Conservation (phyloP, 306 rosid genomes). For the Acmispon strigosus region DNA sequence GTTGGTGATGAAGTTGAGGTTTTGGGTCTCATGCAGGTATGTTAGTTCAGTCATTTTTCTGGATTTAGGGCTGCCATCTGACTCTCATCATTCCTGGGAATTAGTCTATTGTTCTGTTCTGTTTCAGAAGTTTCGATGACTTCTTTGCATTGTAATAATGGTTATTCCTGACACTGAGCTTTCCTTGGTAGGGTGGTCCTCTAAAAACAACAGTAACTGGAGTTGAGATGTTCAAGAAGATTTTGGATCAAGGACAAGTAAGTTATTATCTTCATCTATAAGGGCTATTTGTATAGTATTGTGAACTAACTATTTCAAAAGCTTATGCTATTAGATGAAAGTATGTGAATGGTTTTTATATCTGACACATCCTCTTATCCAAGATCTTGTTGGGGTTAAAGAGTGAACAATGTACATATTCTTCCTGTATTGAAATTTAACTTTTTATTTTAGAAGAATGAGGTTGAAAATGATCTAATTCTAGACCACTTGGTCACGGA, state of each 20-base stretch:
- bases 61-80: background rate
- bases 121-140: background rate
- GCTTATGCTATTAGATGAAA: too few relatives aligned
- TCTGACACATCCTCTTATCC: too few relatives aligned
- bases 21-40: slow-evolving; percentile 87
- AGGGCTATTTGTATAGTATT: background rate
- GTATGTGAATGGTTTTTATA: too few relatives aligned
- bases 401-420: too few relatives aligned
- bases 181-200: slow-evolving; percentile 61
- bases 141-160: background rate
- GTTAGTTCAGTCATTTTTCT: background rate
- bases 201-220: slow-evolving; percentile 88
- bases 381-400: too few relatives aligned
- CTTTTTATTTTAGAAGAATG: too few relatives aligned
- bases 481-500: too few relatives aligned
- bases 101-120: background rate
- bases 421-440: too few relatives aligned
- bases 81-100: slow-evolving; percentile 11
- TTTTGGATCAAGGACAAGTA: slow-evolving; percentile 92
- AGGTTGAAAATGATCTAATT: too few relatives aligned
- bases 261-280: slow-evolving; percentile 26
- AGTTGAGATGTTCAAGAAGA: slow-evolving; percentile 99
- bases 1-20: slow-evolving; percentile 97
- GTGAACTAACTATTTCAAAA: too few relatives aligned
- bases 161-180: slow-evolving; percentile 9